Evolutionary conservation across 805 yeast species (phyloP).

Genomic region (Yarrowia divulgata): DNA sequence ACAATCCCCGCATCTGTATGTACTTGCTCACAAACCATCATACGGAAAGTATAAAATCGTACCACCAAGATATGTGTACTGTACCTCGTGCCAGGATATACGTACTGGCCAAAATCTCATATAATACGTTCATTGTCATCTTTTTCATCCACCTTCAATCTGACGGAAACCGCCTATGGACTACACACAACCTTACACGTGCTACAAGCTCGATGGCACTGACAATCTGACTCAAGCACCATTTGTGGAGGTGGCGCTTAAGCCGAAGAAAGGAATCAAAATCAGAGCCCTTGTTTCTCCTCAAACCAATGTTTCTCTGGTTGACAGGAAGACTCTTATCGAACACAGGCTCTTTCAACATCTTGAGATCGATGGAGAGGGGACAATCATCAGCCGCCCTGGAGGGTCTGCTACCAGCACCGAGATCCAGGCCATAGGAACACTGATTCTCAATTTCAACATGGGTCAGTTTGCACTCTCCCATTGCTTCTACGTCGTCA

Average conservation of each 20-base stretch:
- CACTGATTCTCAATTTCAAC: slow-evolving; percentile 31
- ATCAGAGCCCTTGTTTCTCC: slow-evolving; percentile 26
- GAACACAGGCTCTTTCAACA: slow-evolving; percentile 31
- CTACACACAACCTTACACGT: slow-evolving; percentile 25
- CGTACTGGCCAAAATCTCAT: too few relatives aligned
- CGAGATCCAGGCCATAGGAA: slow-evolving; percentile 23
- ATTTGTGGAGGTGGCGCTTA: slow-evolving; percentile 31
- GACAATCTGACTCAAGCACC: slow-evolving; percentile 12
- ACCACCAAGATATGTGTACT: not conserved
- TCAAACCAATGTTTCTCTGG: slow-evolving; percentile 17
- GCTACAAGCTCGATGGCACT: slow-evolving; percentile 23
- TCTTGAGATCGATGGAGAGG: slow-evolving; percentile 32
- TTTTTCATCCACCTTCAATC: not conserved
- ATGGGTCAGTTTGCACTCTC: slow-evolving; percentile 35
- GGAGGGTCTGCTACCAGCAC: slow-evolving; percentile 5
- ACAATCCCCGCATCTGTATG: too few relatives aligned
- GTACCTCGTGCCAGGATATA: too few relatives aligned
- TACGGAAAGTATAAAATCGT: slow-evolving; percentile 3
- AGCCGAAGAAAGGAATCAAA: slow-evolving; percentile 23
- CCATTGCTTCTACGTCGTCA: slow-evolving; percentile 26
- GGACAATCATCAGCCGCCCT: slow-evolving; percentile 9
- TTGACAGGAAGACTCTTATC: slow-evolving; percentile 27
- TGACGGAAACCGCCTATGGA: not conserved
- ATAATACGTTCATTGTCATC: not conserved
- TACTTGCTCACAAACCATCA: slow-evolving; percentile 1